phyloP scores from a whole-genome alignment of 345 rosid species.

The Orychophragmus violaceus region DNA sequence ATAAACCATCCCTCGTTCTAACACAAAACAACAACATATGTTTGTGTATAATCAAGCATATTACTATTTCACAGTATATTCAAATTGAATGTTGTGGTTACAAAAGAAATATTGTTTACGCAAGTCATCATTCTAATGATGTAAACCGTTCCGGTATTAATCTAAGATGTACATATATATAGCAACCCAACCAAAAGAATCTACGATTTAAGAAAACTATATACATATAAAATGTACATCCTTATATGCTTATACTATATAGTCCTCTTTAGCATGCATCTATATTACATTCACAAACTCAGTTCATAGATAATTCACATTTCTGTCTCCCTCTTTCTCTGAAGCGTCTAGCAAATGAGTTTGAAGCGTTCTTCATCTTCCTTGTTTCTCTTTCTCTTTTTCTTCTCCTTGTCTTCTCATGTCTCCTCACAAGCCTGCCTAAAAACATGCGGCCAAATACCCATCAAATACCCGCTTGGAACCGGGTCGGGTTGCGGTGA shows the following conservation, averaged over 20 bases:
- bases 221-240: background rate
- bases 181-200: background rate
- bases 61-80: background rate
- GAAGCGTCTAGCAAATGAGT: constrained; percentile 10
- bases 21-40: background rate
- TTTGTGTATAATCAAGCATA: background rate
- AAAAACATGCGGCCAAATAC: constrained; percentile 52
- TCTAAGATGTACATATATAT: background rate
- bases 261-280: constrained; percentile 1
- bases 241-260: background rate
- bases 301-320: background rate
- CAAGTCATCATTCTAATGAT: background rate
- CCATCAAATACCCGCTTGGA: constrained; percentile 71
- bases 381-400: background rate
- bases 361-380: constrained; percentile 2
- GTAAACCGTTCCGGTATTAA: background rate
- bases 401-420: constrained; percentile 24
- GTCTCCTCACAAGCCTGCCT: constrained; percentile 61
- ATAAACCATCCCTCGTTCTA: no score
- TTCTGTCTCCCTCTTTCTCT: background rate
- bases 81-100: no score
- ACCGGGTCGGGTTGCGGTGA: constrained; percentile 85
- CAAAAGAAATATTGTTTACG: no score
- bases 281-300: background rate
- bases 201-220: background rate